These are phyloP conservation scores for Tetragonia tetragonoides DNA, from an alignment of 148 eudicot species.

Conservation along the genomic window DNA sequence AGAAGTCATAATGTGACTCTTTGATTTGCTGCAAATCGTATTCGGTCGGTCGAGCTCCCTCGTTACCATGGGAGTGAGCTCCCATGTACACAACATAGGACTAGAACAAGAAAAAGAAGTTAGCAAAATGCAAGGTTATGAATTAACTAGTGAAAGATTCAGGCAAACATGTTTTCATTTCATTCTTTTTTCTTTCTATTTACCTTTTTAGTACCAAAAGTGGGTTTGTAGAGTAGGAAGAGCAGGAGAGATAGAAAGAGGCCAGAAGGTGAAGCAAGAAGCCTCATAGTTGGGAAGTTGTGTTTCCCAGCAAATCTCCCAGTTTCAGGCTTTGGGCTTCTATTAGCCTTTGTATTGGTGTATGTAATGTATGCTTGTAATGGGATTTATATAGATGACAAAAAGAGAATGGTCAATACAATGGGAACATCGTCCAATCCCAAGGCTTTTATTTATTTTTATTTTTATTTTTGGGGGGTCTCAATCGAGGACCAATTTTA, in stretches of 20 bases:
- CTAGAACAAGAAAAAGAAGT: conserved; percentile 18
- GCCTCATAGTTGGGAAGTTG: conserved; percentile 14
- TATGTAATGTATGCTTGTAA: no score
- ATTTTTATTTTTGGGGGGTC: no score
- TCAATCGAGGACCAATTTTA: no score
- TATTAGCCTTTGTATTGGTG: no score
- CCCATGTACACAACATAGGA: conserved; percentile 85
- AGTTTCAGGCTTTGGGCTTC: no score
- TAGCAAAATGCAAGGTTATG: neutral
- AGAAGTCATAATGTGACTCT: conserved; percentile 59
- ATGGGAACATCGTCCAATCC: no score
- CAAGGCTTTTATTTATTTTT: no score
- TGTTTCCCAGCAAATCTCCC: neutral
- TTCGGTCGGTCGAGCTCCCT: conserved; percentile 27
- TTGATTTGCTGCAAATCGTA: conserved; percentile 41
- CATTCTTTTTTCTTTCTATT: no score
- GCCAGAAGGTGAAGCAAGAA: conserved; percentile 18
- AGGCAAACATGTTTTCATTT: no score
- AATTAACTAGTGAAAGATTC: neutral
- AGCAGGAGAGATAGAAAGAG: conserved; percentile 33
- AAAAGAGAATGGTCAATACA: no score
- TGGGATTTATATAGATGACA: no score
- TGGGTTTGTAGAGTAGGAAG: conserved; percentile 39
- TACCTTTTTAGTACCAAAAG: conserved; percentile 58
- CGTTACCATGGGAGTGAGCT: conserved; percentile 52